These are phyloP conservation scores for Debaryomyces prosopidis DNA, from an alignment of 805 yeast species.

Conservation along the genomic window DNA sequence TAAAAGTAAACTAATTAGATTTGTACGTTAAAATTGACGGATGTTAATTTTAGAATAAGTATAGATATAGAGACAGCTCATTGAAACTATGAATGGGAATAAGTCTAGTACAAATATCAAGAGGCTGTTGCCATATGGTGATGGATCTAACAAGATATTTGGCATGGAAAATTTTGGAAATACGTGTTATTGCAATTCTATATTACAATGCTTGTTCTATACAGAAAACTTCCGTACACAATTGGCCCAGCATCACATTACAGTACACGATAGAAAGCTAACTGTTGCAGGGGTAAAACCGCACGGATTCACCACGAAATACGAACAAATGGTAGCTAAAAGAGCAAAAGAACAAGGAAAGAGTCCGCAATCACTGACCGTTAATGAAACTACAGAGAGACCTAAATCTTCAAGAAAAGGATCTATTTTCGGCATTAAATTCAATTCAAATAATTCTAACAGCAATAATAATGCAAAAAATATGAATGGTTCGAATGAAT, in stretches of 20 bases:
- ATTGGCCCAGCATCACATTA: conserved; percentile 28
- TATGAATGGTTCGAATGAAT: neutral
- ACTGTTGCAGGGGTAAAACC: conserved; percentile 29
- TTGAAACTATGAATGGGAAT: neutral
- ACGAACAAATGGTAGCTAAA: conserved; percentile 40
- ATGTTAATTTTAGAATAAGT: neutral
- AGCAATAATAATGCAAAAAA: conserved; percentile 3
- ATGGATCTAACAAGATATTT: conserved; percentile 67
- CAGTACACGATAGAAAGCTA: conserved; percentile 32
- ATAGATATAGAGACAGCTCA: neutral
- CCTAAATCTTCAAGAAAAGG: conserved; percentile 32
- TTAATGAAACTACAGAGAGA: conserved; percentile 13
- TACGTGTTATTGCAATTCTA: conserved; percentile 93
- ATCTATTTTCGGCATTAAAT: conserved; percentile 41
- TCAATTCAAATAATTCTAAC: conserved; percentile 20
- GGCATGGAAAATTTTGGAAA: conserved; percentile 88
- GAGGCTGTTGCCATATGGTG: conserved; percentile 52
- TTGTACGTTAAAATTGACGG: too few species aligned
- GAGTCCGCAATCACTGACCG: conserved; percentile 2
- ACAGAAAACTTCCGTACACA: conserved; percentile 61
- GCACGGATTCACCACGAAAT: conserved; percentile 39
- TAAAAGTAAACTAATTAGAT: too few species aligned
- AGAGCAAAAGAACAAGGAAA: conserved; percentile 30
- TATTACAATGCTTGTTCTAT: conserved; percentile 83
- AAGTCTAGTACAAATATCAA: neutral